Evolutionary conservation across 2,329 filamentous ascomycete genomes (phyloP).

Genomic region (Aspergillus transmontanensis): DNA sequence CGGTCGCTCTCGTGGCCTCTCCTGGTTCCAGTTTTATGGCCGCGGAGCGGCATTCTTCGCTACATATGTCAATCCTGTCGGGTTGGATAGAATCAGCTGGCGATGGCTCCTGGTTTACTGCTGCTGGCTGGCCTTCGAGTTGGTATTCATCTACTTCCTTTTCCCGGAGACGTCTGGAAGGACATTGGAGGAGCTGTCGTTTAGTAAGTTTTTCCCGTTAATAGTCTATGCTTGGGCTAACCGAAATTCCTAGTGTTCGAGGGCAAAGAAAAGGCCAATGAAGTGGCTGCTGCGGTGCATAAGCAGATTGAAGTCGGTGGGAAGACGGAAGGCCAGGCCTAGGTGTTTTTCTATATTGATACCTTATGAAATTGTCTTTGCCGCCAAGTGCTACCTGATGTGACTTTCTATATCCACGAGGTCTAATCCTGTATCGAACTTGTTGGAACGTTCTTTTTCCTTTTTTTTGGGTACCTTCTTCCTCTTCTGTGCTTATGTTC

Average conservation of each 20-base stretch:
- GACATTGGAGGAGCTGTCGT: constrained; percentile 51
- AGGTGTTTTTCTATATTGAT: neutral
- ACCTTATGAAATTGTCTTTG: neutral
- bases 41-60: constrained; percentile 54
- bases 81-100: constrained; percentile 46
- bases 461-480: neutral
- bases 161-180: constrained; percentile 48
- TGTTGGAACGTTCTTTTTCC: no score
- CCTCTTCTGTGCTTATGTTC: no score
- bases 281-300: constrained; percentile 40
- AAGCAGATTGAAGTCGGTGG: constrained; percentile 32
- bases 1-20: constrained; percentile 61
- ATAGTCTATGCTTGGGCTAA: constrained; percentile 12
- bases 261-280: constrained; percentile 37
- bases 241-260: constrained; percentile 36
- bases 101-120: constrained; percentile 50
- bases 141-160: constrained; percentile 48
- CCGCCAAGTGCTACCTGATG: neutral
- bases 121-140: constrained; percentile 45
- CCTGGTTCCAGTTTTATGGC: constrained; percentile 59
- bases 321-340: neutral
- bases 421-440: neutral
- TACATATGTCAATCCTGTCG: constrained; percentile 52
- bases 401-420: neutral
- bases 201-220: constrained; percentile 37